Conservation (phyloP, 371 early-diverging fungal genomes). For the Saksenaea vasiformis region DNA sequence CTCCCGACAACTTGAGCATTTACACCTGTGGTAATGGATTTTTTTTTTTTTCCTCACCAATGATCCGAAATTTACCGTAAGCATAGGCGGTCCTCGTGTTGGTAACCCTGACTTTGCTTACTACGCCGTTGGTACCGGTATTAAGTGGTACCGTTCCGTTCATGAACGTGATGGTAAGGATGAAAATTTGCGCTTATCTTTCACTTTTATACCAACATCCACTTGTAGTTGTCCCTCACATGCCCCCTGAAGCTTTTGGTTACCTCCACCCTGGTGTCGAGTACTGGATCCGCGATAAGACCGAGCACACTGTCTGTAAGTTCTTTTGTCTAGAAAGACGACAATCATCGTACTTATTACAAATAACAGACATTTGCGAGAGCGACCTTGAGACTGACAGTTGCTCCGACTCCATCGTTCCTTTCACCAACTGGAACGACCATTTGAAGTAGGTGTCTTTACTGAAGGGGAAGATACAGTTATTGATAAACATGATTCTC, state of each 20-base stretch:
- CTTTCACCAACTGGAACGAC: constrained; percentile 12
- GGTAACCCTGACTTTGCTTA: constrained; percentile 19
- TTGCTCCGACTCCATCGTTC: constrained; percentile 14
- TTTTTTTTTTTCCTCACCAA: not conserved
- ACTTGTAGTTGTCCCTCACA: constrained; percentile 20
- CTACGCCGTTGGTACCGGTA: constrained; percentile 10
- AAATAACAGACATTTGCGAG: constrained; percentile 14
- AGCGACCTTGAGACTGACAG: constrained; percentile 11
- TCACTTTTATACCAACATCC: not conserved
- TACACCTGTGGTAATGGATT: constrained; percentile 9
- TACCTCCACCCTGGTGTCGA: constrained; percentile 21
- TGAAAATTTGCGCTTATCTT: not conserved
- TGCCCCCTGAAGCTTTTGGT: constrained; percentile 12
- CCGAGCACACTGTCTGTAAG: constrained; percentile 11
- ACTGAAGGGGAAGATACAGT: not conserved
- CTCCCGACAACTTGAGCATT: not conserved
- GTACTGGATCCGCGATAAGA: constrained; percentile 13
- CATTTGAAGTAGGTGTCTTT: constrained; percentile 15
- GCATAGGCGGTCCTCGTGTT: constrained; percentile 15
- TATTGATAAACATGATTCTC: not conserved
- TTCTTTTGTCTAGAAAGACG: not conserved
- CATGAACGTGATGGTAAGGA: constrained; percentile 18
- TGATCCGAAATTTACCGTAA: not conserved
- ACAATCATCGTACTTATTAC: not conserved
- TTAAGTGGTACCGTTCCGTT: constrained; percentile 10